A percentile compares a stretch with the other conserved stretches of the same genome.
Evolutionary conservation across 495 filamentous ascomycete species (phyloP).

Genomic region (Clohesyomyces aquaticus): DNA sequence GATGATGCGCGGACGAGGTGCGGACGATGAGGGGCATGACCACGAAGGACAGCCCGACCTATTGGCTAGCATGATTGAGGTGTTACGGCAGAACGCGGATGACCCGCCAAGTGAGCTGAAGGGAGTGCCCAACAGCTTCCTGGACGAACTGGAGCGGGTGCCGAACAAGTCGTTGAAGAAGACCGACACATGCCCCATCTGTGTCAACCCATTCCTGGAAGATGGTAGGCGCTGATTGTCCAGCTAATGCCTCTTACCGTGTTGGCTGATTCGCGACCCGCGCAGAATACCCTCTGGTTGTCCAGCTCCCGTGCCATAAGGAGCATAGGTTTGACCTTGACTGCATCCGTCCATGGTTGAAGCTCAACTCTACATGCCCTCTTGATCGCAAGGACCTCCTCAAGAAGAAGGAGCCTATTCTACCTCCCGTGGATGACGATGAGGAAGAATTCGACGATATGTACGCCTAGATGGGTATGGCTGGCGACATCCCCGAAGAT

Average conservation of each 20-base stretch:
- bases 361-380: constrained; percentile 86
- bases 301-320: constrained; percentile 80
- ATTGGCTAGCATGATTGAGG: constrained; percentile 64
- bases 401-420: constrained; percentile 67
- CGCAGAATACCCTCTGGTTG: constrained; percentile 75
- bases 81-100: constrained; percentile 65
- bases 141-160: constrained; percentile 83
- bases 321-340: constrained; percentile 89
- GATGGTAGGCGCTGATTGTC: constrained; percentile 51
- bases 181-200: constrained; percentile 81
- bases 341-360: constrained; percentile 91
- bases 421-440: constrained; percentile 50
- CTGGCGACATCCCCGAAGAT: too few species aligned
- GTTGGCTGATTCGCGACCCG: constrained; percentile 1
- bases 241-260: background rate
- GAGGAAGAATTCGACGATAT: constrained; percentile 50
- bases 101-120: constrained; percentile 68
- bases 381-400: constrained; percentile 79
- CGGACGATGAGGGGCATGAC: constrained; percentile 16
- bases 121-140: constrained; percentile 78
- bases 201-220: constrained; percentile 79
- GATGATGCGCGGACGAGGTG: constrained; percentile 45
- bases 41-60: constrained; percentile 52
- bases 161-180: constrained; percentile 66
- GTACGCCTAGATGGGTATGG: constrained; percentile 51